A percentile compares a stretch with the other conserved stretches of the same genome.
phyloP scores from a whole-genome alignment of 495 filamentous ascomycete genomes.

The Saxophila tyrrhenica region DNA sequence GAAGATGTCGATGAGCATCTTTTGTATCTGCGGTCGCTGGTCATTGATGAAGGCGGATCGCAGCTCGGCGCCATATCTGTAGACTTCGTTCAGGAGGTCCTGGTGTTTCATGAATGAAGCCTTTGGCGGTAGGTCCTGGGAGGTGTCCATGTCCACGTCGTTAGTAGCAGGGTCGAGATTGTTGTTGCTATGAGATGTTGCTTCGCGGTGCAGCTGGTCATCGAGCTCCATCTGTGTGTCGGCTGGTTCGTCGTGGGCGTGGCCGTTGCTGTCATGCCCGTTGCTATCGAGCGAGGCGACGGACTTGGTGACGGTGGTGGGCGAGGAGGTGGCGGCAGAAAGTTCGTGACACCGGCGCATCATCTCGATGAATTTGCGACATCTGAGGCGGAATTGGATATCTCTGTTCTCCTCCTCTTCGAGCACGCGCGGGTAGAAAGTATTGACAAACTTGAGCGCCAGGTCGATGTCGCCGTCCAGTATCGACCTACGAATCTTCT shows the following conservation, averaged over 20 bases:
- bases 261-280: constrained; percentile 17
- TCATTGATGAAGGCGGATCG: constrained; percentile 65
- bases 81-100: constrained; percentile 50
- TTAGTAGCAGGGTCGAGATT: constrained; percentile 27
- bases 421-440: constrained; percentile 71
- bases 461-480: constrained; percentile 89
- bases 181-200: constrained; percentile 27
- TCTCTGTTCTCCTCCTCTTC: constrained; percentile 57
- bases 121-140: constrained; percentile 23
- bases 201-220: constrained; percentile 36
- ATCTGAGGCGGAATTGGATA: constrained; percentile 81
- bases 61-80: constrained; percentile 72
- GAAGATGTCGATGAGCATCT: constrained; percentile 74
- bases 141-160: constrained; percentile 47
- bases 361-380: constrained; percentile 94
- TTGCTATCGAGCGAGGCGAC: constrained; percentile 19
- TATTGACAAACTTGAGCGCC: constrained; percentile 68
- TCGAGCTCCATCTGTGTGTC: constrained; percentile 78
- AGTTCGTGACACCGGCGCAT: constrained; percentile 70
- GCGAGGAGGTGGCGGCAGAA: constrained; percentile 30
- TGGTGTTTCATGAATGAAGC: constrained; percentile 10
- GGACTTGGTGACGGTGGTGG: constrained; percentile 14
- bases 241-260: constrained; percentile 26
- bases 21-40: constrained; percentile 51
- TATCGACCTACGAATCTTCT: constrained; percentile 79